These are phyloP conservation scores for Carex cristatella DNA, from an alignment of 176 grass and related monocot species.

Conservation along the genomic window DNA sequence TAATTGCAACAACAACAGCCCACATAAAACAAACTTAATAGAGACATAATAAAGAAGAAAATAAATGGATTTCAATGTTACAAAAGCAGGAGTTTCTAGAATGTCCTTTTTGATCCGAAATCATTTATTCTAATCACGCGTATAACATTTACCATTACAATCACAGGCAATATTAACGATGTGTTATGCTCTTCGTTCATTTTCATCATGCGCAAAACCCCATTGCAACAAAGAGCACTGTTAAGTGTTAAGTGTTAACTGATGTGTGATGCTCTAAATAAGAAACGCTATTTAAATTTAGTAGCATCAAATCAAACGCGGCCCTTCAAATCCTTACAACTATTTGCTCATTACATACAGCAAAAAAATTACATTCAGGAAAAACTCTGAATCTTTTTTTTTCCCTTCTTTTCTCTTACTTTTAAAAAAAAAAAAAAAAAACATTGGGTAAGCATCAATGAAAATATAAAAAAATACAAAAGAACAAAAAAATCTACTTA, in stretches of 20 bases:
- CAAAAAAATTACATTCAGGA: constrained; percentile 10
- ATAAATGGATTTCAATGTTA: neutral
- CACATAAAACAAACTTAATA: neutral
- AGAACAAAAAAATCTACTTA: constrained; percentile 19
- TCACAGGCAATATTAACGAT: neutral
- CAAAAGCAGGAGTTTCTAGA: neutral
- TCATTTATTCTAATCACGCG: neutral
- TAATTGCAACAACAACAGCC: neutral
- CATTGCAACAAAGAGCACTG: neutral
- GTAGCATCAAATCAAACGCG: neutral
- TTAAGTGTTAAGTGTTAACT: neutral
- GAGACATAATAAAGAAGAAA: neutral
- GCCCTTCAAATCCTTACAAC: neutral
- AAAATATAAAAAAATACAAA: neutral
- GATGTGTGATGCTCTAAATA: neutral
- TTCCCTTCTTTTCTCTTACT: neutral
- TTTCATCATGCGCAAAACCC: neutral
- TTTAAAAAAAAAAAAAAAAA: neutral
- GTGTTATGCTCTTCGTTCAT: neutral
- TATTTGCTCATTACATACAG: constrained; percentile 24
- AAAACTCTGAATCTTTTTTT: constrained; percentile 9
- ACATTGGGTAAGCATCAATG: neutral
- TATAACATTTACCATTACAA: neutral
- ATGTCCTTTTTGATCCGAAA: neutral
- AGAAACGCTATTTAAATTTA: neutral